These are phyloP conservation scores for Spirogloea muscicola DNA, from an alignment of 139 green algal species.

Conservation along the genomic window DNA sequence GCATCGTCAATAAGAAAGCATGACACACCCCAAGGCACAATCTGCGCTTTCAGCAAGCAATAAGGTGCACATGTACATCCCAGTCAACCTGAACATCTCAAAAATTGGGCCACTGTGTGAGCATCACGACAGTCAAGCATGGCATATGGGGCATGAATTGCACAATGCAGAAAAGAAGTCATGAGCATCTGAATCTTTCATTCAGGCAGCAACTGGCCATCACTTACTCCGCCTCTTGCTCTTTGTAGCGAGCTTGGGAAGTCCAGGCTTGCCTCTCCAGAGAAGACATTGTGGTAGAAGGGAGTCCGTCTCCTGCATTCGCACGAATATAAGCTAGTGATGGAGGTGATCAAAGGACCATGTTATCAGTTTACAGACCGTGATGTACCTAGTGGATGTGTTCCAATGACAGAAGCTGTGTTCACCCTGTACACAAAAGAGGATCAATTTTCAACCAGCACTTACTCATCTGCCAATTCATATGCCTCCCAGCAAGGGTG, in stretches of 20 bases:
- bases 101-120: background rate
- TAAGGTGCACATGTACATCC: background rate
- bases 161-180: too few relatives aligned
- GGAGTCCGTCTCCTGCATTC: conserved; percentile 6
- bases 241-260: conserved; percentile 29
- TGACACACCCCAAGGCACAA: background rate
- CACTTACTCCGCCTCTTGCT: conserved; percentile 44
- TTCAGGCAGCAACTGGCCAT: background rate
- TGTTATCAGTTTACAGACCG: background rate
- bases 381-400: background rate
- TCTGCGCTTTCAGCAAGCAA: background rate
- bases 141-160: background rate
- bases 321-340: background rate
- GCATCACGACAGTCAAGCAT: background rate
- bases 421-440: background rate
- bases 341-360: background rate
- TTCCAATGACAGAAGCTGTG: background rate
- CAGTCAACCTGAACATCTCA: background rate
- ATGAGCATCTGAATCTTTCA: too few relatives aligned
- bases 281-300: conserved; percentile 50
- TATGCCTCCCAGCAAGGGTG: conserved; percentile 49
- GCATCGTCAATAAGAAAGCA: too few relatives aligned
- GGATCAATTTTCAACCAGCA: too few relatives aligned
- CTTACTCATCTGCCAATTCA: conserved; percentile 33
- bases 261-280: conserved; percentile 32